Conservation (phyloP, 805 yeast species). For the Sugiyamaella chiloensis region DNA sequence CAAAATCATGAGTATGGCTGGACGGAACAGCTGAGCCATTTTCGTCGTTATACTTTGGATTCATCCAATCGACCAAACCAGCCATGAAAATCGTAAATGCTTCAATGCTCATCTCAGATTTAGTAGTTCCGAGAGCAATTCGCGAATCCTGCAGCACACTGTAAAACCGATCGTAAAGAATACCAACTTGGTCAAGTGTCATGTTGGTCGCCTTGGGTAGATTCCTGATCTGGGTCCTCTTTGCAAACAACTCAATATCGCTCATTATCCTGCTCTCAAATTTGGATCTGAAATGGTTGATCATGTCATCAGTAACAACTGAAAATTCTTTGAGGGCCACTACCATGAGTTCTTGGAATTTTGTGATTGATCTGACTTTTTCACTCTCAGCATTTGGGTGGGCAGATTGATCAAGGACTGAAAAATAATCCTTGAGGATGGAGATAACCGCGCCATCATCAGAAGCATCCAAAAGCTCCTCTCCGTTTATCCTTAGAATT, state of each 20-base stretch:
- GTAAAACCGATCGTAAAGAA: constrained; percentile 82
- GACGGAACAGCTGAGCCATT: neutral
- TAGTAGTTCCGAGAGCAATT: constrained; percentile 43
- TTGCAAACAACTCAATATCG: constrained; percentile 86
- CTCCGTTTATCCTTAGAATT: constrained; percentile 83
- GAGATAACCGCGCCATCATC: constrained; percentile 94
- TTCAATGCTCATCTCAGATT: constrained; percentile 68
- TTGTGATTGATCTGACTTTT: constrained; percentile 64
- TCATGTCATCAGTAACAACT: constrained; percentile 69
- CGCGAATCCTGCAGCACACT: constrained; percentile 64
- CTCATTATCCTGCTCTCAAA: constrained; percentile 74
- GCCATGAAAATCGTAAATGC: constrained; percentile 72
- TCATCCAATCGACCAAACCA: constrained; percentile 74
- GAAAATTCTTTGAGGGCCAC: constrained; percentile 91
- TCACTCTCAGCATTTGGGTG: constrained; percentile 67
- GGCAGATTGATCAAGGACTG: constrained; percentile 71
- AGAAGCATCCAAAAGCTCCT: constrained; percentile 67
- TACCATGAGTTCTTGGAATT: constrained; percentile 85
- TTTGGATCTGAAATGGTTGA: constrained; percentile 64
- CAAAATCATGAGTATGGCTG: constrained; percentile 40
- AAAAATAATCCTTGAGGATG: constrained; percentile 77
- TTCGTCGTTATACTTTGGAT: constrained; percentile 28
- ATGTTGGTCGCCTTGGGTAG: constrained; percentile 70
- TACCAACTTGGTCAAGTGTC: constrained; percentile 54
- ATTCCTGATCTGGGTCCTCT: constrained; percentile 85